Evolutionary conservation across 306 rosid genomes (phyloP), one percentile per base, ranked within the genome.

Genomic region (Prunus campanulata): DNA sequence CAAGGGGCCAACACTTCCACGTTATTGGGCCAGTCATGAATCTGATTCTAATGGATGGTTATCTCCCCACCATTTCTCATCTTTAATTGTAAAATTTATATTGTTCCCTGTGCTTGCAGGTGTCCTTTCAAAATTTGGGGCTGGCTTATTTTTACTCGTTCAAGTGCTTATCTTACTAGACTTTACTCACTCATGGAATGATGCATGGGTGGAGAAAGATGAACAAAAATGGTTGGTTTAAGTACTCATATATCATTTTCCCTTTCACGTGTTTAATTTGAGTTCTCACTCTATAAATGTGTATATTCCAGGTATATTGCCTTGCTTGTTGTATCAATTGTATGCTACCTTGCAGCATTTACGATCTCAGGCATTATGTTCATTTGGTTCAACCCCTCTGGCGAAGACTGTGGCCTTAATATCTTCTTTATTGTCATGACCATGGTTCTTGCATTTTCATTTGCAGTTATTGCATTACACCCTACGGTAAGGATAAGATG

Each of bases 361-460:
- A 35, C 82, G 0, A 32, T 92, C 61, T 86, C 92, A 0, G 99
- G 99, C 76, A 51, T 95, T 87, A 86, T 92, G 73, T 95, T 95
- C 83, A 90, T 92, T 78, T 95, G 99, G 99, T 95, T 95, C 87
- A 76, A 89, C 78, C 99, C 99, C 48, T 86, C 97, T 22, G 97
- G 99, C 74, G 73, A 95, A 75, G 97, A 92, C 80, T 95, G 99
- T 50, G 83, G 97, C 85, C 91, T 95, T 79, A 95, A 95, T 74
- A 82, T 95, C 82, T 95, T 95, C 89, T 95, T 95, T 86, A 84
- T 95, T 67, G 91, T 86, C 78, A 92, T 90, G 97, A 88, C 88
- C 79, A 92, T 95, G 96, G 81, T 95, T 79, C 92, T 95, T 73
- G 96, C 89, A 25, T 87, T 95, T 80, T 77, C 77, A 80, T 84